phyloP scores from a whole-genome alignment of 495 filamentous ascomycete genomes.

The Penicillium subrubescens region DNA sequence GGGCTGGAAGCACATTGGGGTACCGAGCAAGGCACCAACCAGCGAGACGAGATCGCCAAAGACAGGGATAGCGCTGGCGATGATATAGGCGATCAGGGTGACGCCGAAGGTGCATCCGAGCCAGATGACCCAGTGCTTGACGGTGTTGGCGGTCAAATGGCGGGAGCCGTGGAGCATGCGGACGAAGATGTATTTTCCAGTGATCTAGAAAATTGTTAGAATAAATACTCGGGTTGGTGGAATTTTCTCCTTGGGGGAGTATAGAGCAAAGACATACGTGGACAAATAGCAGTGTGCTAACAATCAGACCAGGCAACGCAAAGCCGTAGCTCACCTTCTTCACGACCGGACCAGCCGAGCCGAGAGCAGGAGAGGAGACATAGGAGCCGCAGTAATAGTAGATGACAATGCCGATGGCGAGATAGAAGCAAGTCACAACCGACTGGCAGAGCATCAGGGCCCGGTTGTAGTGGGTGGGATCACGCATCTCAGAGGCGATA shows the following conservation, averaged over 20 bases:
- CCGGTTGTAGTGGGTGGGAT: conserved; percentile 60
- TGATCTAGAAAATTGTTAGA: conserved; percentile 22
- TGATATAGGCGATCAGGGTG: conserved; percentile 64
- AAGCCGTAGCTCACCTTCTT: conserved; percentile 75
- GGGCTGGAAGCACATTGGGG: conserved; percentile 45
- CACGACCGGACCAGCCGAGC: conserved; percentile 60
- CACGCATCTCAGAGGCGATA: conserved; percentile 75
- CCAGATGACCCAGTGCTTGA: conserved; percentile 61
- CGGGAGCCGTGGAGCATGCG: conserved; percentile 56
- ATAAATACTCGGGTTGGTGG: neutral
- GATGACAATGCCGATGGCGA: conserved; percentile 63
- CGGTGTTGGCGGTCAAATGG: conserved; percentile 58
- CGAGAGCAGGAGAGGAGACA: conserved; percentile 71
- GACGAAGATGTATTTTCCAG: conserved; percentile 61
- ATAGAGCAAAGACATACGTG: conserved; percentile 50
- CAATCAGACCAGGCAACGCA: conserved; percentile 59
- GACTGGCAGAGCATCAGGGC: conserved; percentile 49
- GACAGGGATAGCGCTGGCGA: conserved; percentile 71
- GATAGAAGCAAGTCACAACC: conserved; percentile 63
- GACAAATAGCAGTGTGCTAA: conserved; percentile 32
- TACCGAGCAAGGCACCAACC: conserved; percentile 60
- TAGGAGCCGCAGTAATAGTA: conserved; percentile 69
- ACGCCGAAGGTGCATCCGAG: conserved; percentile 55
- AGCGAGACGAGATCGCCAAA: conserved; percentile 64
- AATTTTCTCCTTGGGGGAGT: neutral